Evolutionary conservation across 352 stramenopile species (phyloP), one percentile per base, ranked within the genome.

Genomic region (Phytopythium aichiense): DNA sequence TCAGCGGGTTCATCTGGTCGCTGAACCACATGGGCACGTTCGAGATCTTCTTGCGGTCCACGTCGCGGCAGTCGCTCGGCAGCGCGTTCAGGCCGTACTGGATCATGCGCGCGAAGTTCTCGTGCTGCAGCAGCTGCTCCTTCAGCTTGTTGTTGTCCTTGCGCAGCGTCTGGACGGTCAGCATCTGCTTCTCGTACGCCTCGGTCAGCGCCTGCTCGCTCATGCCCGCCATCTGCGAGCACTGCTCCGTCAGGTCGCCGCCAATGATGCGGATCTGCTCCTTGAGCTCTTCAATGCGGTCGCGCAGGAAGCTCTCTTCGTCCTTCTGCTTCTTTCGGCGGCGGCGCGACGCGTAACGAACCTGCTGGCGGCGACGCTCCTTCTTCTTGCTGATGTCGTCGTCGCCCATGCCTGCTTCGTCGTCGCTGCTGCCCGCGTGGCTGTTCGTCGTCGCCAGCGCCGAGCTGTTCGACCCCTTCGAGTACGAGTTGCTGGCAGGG

Each of bases 111-210:
- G 82, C 84, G 66, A 91, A 93, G 67, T 91, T 89, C 68, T 93
- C 84, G 68, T 93, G 84, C 60, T 91, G 84, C 62, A 90, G 48
- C 31, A 93, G 52, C 68, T 91, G 81, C 61, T 89, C 82, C 69
- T 91, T 91, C 46, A 91, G 68, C 70, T 89, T 87, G 67, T 91
- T 88, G 77, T 93, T 91, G 71, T 93, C 83, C 64, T 87, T 85
- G 65, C 81, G 80, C 54, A 93, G 68, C 18, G 74, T 89, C 71
- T 91, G 82, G 15, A 93, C 81, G 31, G 81, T 89, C 65, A 79
- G 61, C 79, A 91, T 88, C 66, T 93, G 81, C 74, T 93, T 90
- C 68, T 91, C 75, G 69, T 91, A 91, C 51, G 82, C 80, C 63
- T 90, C 80, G 9, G 81, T 88, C 56, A 91, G 69, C 50, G 81